Evolutionary conservation across 2,329 filamentous ascomycete genomes (phyloP).

Genomic region (Remersonia thermophila): DNA sequence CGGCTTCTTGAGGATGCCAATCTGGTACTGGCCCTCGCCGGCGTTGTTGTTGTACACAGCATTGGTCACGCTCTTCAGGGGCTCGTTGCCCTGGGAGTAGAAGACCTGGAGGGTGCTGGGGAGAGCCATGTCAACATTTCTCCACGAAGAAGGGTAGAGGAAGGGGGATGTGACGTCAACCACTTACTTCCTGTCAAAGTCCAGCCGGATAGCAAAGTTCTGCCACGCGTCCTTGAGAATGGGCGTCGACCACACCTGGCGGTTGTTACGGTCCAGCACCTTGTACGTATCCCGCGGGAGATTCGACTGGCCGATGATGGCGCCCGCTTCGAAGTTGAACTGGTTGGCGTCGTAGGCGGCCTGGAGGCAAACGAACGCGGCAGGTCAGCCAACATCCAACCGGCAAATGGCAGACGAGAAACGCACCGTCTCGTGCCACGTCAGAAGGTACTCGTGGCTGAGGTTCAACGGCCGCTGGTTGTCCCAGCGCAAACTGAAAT

Average conservation of each 20-base stretch:
- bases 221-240: constrained; percentile 40
- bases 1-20: constrained; percentile 47
- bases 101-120: constrained; percentile 41
- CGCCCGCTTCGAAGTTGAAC: constrained; percentile 27
- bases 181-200: constrained; percentile 42
- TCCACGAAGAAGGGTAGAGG: not conserved
- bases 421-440: constrained; percentile 25
- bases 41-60: constrained; percentile 36
- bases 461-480: constrained; percentile 23
- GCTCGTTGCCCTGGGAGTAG: constrained; percentile 37
- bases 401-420: too few species aligned
- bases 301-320: constrained; percentile 24
- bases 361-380: too few species aligned
- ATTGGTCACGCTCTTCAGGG: constrained; percentile 35
- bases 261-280: constrained; percentile 27
- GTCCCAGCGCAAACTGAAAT: constrained; percentile 25
- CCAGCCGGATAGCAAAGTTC: constrained; percentile 46
- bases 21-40: constrained; percentile 42
- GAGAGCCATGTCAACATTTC: not conserved
- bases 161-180: too few species aligned
- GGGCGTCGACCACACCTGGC: constrained; percentile 28
- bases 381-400: too few species aligned
- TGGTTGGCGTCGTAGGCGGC: constrained; percentile 26
- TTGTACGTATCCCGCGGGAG: constrained; percentile 29
- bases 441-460: constrained; percentile 27